Conservation (phyloP, 2,329 filamentous ascomycete genomes). For the Colletotrichum sp. region DNA sequence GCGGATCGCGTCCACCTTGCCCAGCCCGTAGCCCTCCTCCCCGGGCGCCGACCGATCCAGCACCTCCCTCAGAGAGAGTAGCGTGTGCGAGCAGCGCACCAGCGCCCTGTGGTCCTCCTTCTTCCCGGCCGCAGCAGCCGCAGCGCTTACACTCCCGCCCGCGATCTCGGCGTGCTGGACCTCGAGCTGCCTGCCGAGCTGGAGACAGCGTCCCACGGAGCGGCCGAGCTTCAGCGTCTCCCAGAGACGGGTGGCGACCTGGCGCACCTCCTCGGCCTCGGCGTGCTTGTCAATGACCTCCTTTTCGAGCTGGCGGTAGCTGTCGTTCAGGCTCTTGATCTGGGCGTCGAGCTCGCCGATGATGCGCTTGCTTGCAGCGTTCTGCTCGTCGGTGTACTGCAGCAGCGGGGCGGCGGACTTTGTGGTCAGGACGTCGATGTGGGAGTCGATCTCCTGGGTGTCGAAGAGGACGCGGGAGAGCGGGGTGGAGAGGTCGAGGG, state of each 20-base stretch:
- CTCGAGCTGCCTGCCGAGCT: conserved; percentile 85
- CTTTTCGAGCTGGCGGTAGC: conserved; percentile 83
- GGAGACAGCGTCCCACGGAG: conserved; percentile 78
- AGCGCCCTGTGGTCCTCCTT: conserved; percentile 80
- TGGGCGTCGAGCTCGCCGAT: conserved; percentile 80
- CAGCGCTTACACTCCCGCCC: conserved; percentile 33
- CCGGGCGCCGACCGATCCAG: conserved; percentile 70
- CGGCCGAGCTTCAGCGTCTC: conserved; percentile 79
- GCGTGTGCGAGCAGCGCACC: conserved; percentile 80
- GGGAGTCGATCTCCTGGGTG: conserved; percentile 94
- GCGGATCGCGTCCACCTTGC: conserved; percentile 73
- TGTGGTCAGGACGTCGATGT: conserved; percentile 89
- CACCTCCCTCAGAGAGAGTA: conserved; percentile 77
- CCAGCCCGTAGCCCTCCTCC: conserved; percentile 79
- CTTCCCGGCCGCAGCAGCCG: conserved; percentile 40
- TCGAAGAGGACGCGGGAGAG: conserved; percentile 95
- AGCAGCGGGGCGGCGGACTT: conserved; percentile 83
- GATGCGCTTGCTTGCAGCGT: conserved; percentile 73
- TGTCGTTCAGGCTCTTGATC: conserved; percentile 79
- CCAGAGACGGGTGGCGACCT: conserved; percentile 80
- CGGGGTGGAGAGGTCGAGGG: conserved; percentile 92
- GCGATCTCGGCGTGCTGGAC: conserved; percentile 79
- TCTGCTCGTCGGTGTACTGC: conserved; percentile 76
- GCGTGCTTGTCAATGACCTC: conserved; percentile 88
- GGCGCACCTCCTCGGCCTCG: conserved; percentile 73